Conservation (phyloP, 73 alveolate genomes). For the Paramecium sexaurelia region DNA sequence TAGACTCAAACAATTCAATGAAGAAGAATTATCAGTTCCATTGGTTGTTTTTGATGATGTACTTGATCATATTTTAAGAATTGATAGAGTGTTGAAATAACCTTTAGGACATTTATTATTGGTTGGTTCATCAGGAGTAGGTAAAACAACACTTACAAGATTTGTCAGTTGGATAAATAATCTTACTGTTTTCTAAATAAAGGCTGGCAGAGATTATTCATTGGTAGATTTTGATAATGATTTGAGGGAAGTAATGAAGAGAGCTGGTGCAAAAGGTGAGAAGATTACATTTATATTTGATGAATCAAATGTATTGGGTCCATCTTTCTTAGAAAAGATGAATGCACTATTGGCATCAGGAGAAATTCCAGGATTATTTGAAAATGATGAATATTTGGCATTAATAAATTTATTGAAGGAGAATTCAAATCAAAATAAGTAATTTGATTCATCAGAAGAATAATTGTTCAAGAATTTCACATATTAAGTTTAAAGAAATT, state of each 20-base stretch:
- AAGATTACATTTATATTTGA: constrained; percentile 99
- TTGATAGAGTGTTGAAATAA: constrained; percentile 98
- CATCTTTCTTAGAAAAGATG: constrained; percentile 99
- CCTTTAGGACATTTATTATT: constrained; percentile 99
- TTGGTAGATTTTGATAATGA: constrained; percentile 99
- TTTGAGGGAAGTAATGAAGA: constrained; percentile 97
- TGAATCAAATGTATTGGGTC: constrained; percentile 98
- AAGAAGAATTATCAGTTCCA: constrained; percentile 99
- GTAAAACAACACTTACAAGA: constrained; percentile 88
- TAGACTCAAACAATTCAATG: constrained; percentile 93
- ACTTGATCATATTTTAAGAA: constrained; percentile 97
- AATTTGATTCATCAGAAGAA: constrained; percentile 93
- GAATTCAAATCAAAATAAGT: constrained; percentile 80
- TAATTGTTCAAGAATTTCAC: constrained; percentile 97
- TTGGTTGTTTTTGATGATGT: constrained; percentile 98
- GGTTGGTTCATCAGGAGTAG: constrained; percentile 93
- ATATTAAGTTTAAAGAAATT: constrained; percentile 93
- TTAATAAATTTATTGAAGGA: constrained; percentile 93
- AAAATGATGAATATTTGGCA: constrained; percentile 99
- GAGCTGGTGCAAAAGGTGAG: constrained; percentile 91
- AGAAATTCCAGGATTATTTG: constrained; percentile 99
- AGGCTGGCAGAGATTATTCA: constrained; percentile 99
- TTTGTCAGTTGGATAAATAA: constrained; percentile 99
- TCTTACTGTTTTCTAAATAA: constrained; percentile 94
- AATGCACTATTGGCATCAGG: constrained; percentile 99